Conservation (phyloP, 345 rosid species). For the Eutrema heterophyllum region DNA sequence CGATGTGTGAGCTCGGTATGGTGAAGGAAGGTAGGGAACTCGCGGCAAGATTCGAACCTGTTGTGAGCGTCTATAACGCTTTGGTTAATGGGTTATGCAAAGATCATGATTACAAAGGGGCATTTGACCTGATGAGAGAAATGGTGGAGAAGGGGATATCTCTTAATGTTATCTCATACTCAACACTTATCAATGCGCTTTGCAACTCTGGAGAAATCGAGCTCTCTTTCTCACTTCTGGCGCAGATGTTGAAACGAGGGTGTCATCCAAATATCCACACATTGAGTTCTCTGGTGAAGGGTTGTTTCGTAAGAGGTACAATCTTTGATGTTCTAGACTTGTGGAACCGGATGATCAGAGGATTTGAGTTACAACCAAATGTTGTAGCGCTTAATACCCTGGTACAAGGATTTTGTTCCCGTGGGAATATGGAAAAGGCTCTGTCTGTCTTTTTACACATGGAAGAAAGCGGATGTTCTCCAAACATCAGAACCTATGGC, state of each 20-base stretch:
- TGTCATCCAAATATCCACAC: slow-evolving; percentile 66
- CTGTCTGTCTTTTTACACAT: slow-evolving; percentile 47
- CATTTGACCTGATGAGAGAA: slow-evolving; percentile 41
- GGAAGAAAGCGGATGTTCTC: slow-evolving; percentile 49
- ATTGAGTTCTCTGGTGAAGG: slow-evolving; percentile 68
- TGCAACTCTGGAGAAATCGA: slow-evolving; percentile 48
- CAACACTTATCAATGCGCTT: slow-evolving; percentile 59
- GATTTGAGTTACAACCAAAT: slow-evolving; percentile 45
- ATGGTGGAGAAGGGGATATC: slow-evolving; percentile 48
- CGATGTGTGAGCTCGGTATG: slow-evolving; percentile 65
- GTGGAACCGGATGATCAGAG: slow-evolving; percentile 56
- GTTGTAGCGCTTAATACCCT: slow-evolving; percentile 59
- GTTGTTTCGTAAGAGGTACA: slow-evolving; percentile 52
- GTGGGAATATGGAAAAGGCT: slow-evolving; percentile 51
- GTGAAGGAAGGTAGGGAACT: slow-evolving; percentile 69
- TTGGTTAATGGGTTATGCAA: slow-evolving; percentile 63
- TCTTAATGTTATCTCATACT: slow-evolving; percentile 71
- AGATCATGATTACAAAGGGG: slow-evolving; percentile 47
- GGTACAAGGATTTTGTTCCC: slow-evolving; percentile 61
- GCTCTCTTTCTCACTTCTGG: slow-evolving; percentile 55
- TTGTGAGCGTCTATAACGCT: slow-evolving; percentile 64
- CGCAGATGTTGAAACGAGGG: slow-evolving; percentile 62
- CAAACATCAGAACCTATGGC: slow-evolving; percentile 59
- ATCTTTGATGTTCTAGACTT: slow-evolving; percentile 44
- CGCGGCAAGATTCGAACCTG: slow-evolving; percentile 42